A percentile compares a stretch with the other conserved stretches of the same genome.
Evolutionary conservation across 2,329 filamentous ascomycete genomes (phyloP).

Genomic region (Chaetomiaceae sp.): DNA sequence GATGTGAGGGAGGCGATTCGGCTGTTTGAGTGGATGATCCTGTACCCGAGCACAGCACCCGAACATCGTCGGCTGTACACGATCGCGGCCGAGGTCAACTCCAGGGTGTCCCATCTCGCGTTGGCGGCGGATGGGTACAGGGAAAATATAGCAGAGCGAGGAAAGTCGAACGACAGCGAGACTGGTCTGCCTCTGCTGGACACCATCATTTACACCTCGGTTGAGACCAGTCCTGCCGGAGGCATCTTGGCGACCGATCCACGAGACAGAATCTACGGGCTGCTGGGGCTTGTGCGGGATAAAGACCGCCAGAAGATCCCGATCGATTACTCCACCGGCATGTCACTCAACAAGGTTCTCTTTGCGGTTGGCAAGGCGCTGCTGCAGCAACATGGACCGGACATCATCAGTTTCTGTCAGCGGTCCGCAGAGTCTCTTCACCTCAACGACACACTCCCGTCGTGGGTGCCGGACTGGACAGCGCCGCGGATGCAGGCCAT

Average conservation of each 20-base stretch:
- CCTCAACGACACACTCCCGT: neutral
- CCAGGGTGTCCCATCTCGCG: too few relatives aligned
- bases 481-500: neutral
- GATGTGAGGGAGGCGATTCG: conserved; percentile 1
- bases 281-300: too few relatives aligned
- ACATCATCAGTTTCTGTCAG: conserved; percentile 6
- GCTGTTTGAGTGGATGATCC: conserved; percentile 8
- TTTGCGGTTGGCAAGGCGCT: conserved; percentile 2
- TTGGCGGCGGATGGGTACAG: too few relatives aligned
- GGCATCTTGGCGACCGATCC: too few relatives aligned
- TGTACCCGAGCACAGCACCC: conserved; percentile 4
- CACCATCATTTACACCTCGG: too few relatives aligned
- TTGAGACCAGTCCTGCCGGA: too few relatives aligned
- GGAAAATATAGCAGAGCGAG: too few relatives aligned
- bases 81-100: conserved; percentile 1
- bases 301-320: too few relatives aligned
- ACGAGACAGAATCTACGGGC: too few relatives aligned
- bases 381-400: conserved; percentile 1
- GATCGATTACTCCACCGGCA: too few relatives aligned
- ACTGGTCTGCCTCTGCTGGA: too few relatives aligned
- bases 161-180: too few relatives aligned
- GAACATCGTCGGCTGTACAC: conserved; percentile 1
- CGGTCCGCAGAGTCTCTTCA: neutral
- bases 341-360: conserved; percentile 3
- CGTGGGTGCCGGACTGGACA: conserved; percentile 8